Evolutionary conservation across 805 yeast genomes (phyloP), one percentile per base, ranked within the genome.

Genomic region (Candida morakotiae): DNA sequence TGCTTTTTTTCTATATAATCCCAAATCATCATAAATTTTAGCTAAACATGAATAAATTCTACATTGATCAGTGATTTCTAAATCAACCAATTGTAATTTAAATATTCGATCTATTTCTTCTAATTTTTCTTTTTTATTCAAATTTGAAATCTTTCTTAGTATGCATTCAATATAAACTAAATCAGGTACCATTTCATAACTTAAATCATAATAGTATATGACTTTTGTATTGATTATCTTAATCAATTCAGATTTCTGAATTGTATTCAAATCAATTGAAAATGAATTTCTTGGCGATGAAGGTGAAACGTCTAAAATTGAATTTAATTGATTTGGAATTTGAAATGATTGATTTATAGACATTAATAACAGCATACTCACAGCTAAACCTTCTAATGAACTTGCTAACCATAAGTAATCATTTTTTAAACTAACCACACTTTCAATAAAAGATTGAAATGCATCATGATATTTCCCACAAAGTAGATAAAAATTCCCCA

Each of bases 351-450:
- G 62, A 19, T 73, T 78, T 11, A 82, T 55, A 47, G 68, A 79
- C 9, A 81, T 69, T 34, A 86, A 63, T 37, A 88, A 56, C 4
- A 83, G 56, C 28, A 83, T 56, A 41, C 85, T 75, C 1, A 86
- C 77, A 0, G 83, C 83, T 9, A 88, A 62, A 0, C 89, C 87
- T 48, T 88, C 96, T n/a, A 91, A 55, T 0, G 96, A 79, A 20
- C 91, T 81, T 0, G 83, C 98, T 10, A 87, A 68, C 98, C 98
- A 93, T 7, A 93, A 62, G 49, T 75, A 74, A 55, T 93, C 98
- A 35, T 78, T 78, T 42, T 77, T 78, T 37, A 87, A 60, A 17
- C 73, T 61, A 2, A 64, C 50, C 1, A 83, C 69, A 0, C 96
- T 81, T 28, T 88, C 95, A n/a, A 81, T 74, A 48, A 88, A 81